Percentiles rank a stretch among this genome's conserved stretches.
phyloP scores from a whole-genome alignment of 371 early-diverging fungal genomes.

The Mucor velutinosus region DNA sequence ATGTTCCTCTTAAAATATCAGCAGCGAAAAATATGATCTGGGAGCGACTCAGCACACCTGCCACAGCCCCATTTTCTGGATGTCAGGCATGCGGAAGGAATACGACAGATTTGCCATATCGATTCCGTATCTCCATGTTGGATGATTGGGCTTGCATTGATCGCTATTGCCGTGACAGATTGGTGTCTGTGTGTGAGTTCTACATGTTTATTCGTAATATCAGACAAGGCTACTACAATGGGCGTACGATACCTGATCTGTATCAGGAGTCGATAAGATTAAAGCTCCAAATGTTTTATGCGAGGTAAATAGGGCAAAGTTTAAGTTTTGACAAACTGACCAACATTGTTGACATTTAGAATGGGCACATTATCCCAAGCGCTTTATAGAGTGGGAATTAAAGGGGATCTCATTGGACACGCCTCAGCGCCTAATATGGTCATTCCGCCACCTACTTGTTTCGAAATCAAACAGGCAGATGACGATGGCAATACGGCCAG shows the following conservation, averaged over 20 bases:
- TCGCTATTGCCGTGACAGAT: slow-evolving; percentile 81
- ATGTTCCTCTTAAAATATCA: slow-evolving; percentile 47
- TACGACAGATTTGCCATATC: slow-evolving; percentile 64
- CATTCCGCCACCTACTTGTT: slow-evolving; percentile 19
- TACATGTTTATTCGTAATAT: slow-evolving; percentile 89
- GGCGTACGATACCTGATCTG: slow-evolving; percentile 73
- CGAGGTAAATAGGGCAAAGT: slow-evolving; percentile 36
- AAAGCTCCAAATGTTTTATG: slow-evolving; percentile 90
- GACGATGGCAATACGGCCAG: not conserved
- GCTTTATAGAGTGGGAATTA: slow-evolving; percentile 24
- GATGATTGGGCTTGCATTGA: slow-evolving; percentile 90
- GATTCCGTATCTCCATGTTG: slow-evolving; percentile 76
- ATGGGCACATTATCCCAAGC: slow-evolving; percentile 38
- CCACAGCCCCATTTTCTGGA: slow-evolving; percentile 52
- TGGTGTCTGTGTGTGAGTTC: slow-evolving; percentile 92
- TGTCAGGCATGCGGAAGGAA: slow-evolving; percentile 52
- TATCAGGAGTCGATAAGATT: slow-evolving; percentile 82
- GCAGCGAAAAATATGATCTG: slow-evolving; percentile 58
- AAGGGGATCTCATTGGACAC: slow-evolving; percentile 27
- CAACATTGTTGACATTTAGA: slow-evolving; percentile 14
- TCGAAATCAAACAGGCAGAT: not conserved
- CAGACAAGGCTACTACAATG: slow-evolving; percentile 80
- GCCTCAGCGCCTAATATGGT: slow-evolving; percentile 34
- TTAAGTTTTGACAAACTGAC: not conserved
- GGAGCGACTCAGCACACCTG: slow-evolving; percentile 54